Evolutionary conservation across 805 yeast species (phyloP), one percentile per base, ranked within the genome.

Genomic region (Suhomyces faveliae): DNA sequence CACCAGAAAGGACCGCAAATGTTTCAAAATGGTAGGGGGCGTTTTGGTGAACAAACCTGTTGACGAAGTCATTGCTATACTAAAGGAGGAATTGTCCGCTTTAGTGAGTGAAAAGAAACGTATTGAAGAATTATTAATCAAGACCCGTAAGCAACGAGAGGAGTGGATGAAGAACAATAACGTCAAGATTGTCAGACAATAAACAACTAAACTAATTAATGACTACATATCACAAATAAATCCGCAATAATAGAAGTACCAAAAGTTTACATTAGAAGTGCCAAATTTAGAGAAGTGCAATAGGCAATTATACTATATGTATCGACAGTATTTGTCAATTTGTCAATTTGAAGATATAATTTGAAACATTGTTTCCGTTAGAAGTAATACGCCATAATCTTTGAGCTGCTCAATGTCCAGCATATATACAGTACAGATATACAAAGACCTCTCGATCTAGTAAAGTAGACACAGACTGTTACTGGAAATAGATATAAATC

Each of bases 21-120:
- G 97, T 60, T 90, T 83, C 69, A 82, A 96, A 59, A 89, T 94
- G 97, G 79, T 92, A 25, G 97, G 97, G 21, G 95, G 96, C 8
- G 96, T 91, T 3, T 74, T 92, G 25, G 87, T 91, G 13, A 95
- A 90, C 60, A 84, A 87, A 54, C 77, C 83, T 3, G 94, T 89
- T 4, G 83, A 77, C n/a, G 89, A 87, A 35, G 94, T 91, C 3
- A 67, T 77, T 21, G 84, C 84, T 10, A 74, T 84, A 9, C 67
- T 89, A 46, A 73, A 77, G 44, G 72, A 79, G 21, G 89, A 87
- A 55, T 59, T 73, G 19, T 64, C 65, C 4, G 51, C 37, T 3
- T 57, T 69, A 47, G 54, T 50, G 20, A 51, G 48, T 4, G 58
- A 62, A 42, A 62, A 58, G 37, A 62, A 53, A 21, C 53, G 47